Percentiles rank a stretch among this genome's conserved stretches.
Evolutionary conservation across 768 basidiomycete species (phyloP).

Genomic region (Boletales sp.): DNA sequence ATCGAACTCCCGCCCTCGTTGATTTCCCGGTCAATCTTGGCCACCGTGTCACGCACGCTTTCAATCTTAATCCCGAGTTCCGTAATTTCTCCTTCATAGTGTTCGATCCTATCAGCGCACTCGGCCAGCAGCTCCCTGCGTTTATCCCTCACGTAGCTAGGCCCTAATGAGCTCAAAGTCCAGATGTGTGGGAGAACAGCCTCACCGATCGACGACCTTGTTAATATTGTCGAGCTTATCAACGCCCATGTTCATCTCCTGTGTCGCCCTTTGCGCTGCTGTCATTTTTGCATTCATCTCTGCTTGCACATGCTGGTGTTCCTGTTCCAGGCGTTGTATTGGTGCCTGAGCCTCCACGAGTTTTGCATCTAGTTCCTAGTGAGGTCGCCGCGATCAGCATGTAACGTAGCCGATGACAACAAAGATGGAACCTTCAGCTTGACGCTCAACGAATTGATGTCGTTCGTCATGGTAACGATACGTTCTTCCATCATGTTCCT

Average conservation of each 20-base stretch:
- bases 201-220: conserved; percentile 62
- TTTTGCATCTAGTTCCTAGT: conserved; percentile 60
- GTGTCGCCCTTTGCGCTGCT: conserved; percentile 51
- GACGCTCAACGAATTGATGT: conserved; percentile 41
- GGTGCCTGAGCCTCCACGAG: conserved; percentile 61
- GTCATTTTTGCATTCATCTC: conserved; percentile 47
- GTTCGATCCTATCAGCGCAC: conserved; percentile 51
- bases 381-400: not conserved
- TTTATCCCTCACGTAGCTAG: conserved; percentile 75
- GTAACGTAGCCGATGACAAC: not conserved
- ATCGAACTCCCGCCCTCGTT: conserved; percentile 67
- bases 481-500: conserved; percentile 53
- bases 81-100: conserved; percentile 43
- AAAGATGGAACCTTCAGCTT: conserved; percentile 47
- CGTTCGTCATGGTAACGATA: conserved; percentile 56
- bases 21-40: conserved; percentile 71
- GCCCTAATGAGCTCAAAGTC: not conserved
- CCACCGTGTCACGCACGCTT: conserved; percentile 41
- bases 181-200: not conserved
- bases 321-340: conserved; percentile 58
- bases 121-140: conserved; percentile 58
- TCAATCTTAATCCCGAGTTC: conserved; percentile 40
- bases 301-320: conserved; percentile 46
- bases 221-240: conserved; percentile 62
- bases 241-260: conserved; percentile 62